Evolutionary conservation across 2,329 filamentous ascomycete species (phyloP).

Genomic region (Cladophialophora bantiana): DNA sequence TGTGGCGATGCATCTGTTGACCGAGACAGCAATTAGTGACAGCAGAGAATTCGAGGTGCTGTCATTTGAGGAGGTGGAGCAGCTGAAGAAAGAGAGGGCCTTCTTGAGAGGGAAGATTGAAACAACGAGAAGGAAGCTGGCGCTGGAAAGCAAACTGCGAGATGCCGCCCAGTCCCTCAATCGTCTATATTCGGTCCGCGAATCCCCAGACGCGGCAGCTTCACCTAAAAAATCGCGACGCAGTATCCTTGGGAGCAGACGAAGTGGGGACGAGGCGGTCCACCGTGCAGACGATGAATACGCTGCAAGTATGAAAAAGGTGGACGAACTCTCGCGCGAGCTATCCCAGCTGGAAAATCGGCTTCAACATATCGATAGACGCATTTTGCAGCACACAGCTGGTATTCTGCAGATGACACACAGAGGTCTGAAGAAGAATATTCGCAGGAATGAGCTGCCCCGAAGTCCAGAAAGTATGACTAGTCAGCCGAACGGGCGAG

Average conservation of each 20-base stretch:
- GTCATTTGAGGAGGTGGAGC: constrained; percentile 89
- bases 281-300: constrained; percentile 75
- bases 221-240: constrained; percentile 61
- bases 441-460: constrained; percentile 60
- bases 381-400: constrained; percentile 86
- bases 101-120: constrained; percentile 78
- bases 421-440: constrained; percentile 70
- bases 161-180: constrained; percentile 90
- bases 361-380: constrained; percentile 74
- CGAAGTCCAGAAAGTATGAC: constrained; percentile 76
- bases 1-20: constrained; percentile 86
- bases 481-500: constrained; percentile 49
- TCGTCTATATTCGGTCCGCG: constrained; percentile 74
- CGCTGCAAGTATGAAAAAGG: constrained; percentile 75
- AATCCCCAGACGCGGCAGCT: constrained; percentile 45
- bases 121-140: constrained; percentile 79
- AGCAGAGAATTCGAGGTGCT: constrained; percentile 85
- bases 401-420: constrained; percentile 92
- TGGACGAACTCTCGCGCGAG: constrained; percentile 82
- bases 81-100: constrained; percentile 84
- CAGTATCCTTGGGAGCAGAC: constrained; percentile 57
- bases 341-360: constrained; percentile 80
- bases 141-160: constrained; percentile 89
- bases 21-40: constrained; percentile 90
- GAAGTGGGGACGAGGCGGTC: constrained; percentile 47